These are phyloP conservation scores for Penicillium paxilli DNA, from an alignment of 495 filamentous ascomycete species.

Conservation along the genomic window DNA sequence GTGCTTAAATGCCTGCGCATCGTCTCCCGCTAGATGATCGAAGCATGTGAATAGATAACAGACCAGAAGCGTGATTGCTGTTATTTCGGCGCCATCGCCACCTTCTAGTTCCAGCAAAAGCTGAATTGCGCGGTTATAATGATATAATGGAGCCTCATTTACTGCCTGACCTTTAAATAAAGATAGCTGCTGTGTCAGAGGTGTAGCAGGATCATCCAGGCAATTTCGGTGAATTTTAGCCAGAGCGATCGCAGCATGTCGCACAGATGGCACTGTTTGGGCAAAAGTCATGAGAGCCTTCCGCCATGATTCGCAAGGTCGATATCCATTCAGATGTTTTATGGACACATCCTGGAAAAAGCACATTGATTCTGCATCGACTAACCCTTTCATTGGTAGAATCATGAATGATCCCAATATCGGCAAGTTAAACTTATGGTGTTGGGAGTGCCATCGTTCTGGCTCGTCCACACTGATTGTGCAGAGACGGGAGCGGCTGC, in stretches of 20 bases:
- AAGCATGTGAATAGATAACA: not conserved
- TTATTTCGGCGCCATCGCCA: not conserved
- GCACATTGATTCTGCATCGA: constrained; percentile 22
- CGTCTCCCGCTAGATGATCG: not conserved
- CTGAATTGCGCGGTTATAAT: not conserved
- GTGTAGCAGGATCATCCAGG: not conserved
- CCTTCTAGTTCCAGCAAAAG: not conserved
- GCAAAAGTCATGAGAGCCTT: constrained; percentile 31
- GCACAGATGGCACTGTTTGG: constrained; percentile 32
- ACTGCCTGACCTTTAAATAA: not conserved
- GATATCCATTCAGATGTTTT: constrained; percentile 31
- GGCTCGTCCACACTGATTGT: not conserved
- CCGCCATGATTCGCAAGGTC: constrained; percentile 25
- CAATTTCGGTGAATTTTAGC: constrained; percentile 23
- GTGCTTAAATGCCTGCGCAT: not conserved
- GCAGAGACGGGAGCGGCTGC: not conserved
- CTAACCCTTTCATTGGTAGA: constrained; percentile 3
- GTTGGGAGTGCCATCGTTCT: not conserved
- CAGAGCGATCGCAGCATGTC: constrained; percentile 31
- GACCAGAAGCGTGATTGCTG: not conserved
- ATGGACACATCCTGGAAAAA: constrained; percentile 32
- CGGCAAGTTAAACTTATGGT: not conserved
- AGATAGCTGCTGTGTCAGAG: not conserved
- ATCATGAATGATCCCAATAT: not conserved
- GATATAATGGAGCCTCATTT: not conserved